A percentile compares a stretch with the other conserved stretches of the same genome.
phyloP scores from a whole-genome alignment of 768 basidiomycete species.

The Boletus vermiculosoides region DNA sequence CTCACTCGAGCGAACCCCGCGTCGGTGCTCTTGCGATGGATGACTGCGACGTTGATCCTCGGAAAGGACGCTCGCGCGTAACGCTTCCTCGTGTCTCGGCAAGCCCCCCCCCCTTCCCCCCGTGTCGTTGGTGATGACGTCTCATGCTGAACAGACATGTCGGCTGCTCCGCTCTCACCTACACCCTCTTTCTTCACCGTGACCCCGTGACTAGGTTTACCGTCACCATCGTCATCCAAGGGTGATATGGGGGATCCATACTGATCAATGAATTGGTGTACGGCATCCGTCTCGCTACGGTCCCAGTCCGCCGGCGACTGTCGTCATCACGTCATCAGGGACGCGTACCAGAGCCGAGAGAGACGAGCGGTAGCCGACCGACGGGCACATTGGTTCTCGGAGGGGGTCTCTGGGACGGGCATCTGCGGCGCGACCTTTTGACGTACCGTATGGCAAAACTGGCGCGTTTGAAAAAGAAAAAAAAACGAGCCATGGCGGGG shows the following conservation, averaged over 20 bases:
- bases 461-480: background rate
- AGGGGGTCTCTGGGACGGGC: background rate
- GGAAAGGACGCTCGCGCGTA: slow-evolving; percentile 23
- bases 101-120: background rate
- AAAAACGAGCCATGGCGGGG: background rate
- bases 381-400: background rate
- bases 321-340: background rate
- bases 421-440: background rate
- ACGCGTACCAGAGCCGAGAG: background rate
- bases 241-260: background rate
- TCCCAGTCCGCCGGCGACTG: background rate
- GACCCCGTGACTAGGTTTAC: too few species aligned
- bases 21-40: slow-evolving; percentile 68
- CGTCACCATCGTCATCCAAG: background rate
- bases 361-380: background rate
- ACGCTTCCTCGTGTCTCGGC: slow-evolving; percentile 13
- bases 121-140: background rate
- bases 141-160: background rate
- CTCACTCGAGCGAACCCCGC: slow-evolving; percentile 25
- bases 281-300: background rate
- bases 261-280: background rate
- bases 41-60: slow-evolving; percentile 67
- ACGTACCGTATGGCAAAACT: background rate
- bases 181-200: background rate
- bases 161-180: background rate